Conservation (phyloP, 2,329 filamentous ascomycete species). For the Capronia coronata region DNA sequence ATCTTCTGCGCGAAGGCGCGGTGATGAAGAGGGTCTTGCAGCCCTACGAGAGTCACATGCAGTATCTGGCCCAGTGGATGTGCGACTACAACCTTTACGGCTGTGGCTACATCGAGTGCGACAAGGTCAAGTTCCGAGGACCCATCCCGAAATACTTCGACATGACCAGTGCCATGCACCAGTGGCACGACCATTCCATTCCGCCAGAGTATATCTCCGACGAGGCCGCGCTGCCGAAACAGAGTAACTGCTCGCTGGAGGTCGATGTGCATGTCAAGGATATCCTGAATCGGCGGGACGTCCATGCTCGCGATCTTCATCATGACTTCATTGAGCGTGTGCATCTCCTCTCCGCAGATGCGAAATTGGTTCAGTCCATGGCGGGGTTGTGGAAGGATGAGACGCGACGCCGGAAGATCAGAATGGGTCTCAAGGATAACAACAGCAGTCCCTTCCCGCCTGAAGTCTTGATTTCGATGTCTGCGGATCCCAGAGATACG, state of each 20-base stretch:
- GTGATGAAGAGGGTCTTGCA: conserved; percentile 80
- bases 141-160: conserved; percentile 67
- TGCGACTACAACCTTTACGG: conserved; percentile 96
- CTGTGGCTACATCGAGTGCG: conserved; percentile 74
- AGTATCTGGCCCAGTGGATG: conserved; percentile 96
- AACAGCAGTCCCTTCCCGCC: conserved; percentile 70
- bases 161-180: conserved; percentile 54
- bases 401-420: conserved; percentile 66
- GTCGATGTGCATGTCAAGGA: conserved; percentile 84
- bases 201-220: conserved; percentile 54
- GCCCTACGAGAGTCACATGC: conserved; percentile 87
- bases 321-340: conserved; percentile 76
- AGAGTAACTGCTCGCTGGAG: conserved; percentile 83
- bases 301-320: conserved; percentile 72
- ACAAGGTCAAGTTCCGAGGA: conserved; percentile 63
- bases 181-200: conserved; percentile 76
- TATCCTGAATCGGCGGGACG: conserved; percentile 72
- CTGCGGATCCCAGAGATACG: conserved; percentile 67
- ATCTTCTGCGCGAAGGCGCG: conserved; percentile 79
- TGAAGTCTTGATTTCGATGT: conserved; percentile 82
- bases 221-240: conserved; percentile 60
- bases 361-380: conserved; percentile 91
- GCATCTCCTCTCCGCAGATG: conserved; percentile 55
- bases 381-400: conserved; percentile 90
- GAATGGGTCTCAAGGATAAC: conserved; percentile 58